Base-by-base conservation (phyloP, 2,329 filamentous ascomycete genomes). In the Aspergillus sp. region DNA sequence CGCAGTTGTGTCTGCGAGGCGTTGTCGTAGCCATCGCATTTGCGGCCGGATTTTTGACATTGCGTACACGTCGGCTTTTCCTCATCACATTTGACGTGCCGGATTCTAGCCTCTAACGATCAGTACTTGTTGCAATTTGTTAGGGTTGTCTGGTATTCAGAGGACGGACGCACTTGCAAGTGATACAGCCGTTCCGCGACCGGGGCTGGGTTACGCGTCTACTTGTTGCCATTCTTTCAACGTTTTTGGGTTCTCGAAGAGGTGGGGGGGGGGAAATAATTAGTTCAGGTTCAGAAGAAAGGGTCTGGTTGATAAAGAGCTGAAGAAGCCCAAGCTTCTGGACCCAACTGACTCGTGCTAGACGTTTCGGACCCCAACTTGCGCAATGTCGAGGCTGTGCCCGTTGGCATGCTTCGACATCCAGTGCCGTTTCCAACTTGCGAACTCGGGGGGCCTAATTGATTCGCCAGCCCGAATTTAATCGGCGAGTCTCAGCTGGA, bases 1-100 rank as follows among this genome's bases (percentile, higher is more conserved):
- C 50, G 57, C 15, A 61, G 57, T 40, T 62, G 55, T 6, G 39
- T 44, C n/a, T 61, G 63, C 3, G 64, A 65, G 7, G 57, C 56
- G 12, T 57, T 44, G 23, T 68, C 66, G 54, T 86, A 85, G 57
- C 84, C 84, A 65, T 86, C 83, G 65, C 84, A 86, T 63, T 78
- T 80, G 39, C 83, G 78, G 5, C 82, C 82, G 0, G 83, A 83
- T 56, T 77, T 80, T 35, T 77, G 78, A 64, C 84, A 86, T 57
- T 81, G 79, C 19, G 77, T 68, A 63, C 84, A 86, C 33, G 68
- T 73, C 0, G 83, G 83, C 58, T 82, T 84, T 14, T 68, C 72
- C 68, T 85, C 83, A 60, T 84, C 83, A 65, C 83, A 86, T 67
- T 85, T 85, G 53, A 85, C 79, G 56, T 82, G 81, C 51, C 82